These are phyloP conservation scores for Backusella psychrophila DNA, from an alignment of 192 early-diverging fungal species.

Conservation along the genomic window DNA sequence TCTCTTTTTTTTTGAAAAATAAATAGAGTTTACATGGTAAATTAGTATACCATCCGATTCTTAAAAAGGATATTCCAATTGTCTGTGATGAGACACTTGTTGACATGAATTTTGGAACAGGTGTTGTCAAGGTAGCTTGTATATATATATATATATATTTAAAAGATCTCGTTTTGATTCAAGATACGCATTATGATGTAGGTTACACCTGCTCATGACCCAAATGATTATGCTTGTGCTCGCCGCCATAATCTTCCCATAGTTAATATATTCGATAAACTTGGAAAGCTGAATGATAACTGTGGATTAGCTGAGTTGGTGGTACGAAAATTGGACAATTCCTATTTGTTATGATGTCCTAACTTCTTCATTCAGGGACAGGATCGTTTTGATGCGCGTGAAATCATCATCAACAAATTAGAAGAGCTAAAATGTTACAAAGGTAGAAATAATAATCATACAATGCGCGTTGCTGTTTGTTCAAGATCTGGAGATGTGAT, in stretches of 20 bases:
- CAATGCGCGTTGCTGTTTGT: constrained; percentile 69
- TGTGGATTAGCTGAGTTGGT: constrained; percentile 57
- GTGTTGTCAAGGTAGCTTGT: constrained; percentile 83
- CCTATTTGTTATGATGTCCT: background rate
- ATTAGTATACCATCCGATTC: constrained; percentile 80
- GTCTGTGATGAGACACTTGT: constrained; percentile 80
- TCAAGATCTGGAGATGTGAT: constrained; percentile 91
- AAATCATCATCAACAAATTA: constrained; percentile 64
- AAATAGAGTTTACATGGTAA: constrained; percentile 55
- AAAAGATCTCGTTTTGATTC: background rate
- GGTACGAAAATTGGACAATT: constrained; percentile 29
- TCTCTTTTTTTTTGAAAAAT: background rate
- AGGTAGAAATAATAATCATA: constrained; percentile 75
- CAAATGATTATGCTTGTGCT: constrained; percentile 86
- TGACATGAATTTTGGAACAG: constrained; percentile 91
- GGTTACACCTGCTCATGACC: constrained; percentile 96
- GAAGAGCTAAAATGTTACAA: constrained; percentile 65
- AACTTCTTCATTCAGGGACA: constrained; percentile 49
- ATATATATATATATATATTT: background rate
- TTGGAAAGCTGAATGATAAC: constrained; percentile 77
- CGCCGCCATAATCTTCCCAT: constrained; percentile 78
- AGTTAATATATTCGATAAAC: constrained; percentile 82
- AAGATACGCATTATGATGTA: constrained; percentile 29
- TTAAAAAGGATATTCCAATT: constrained; percentile 77
- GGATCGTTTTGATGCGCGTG: constrained; percentile 83